Base-by-base conservation (phyloP, 2,329 filamentous ascomycete species). In the Colletotrichum coccodes region DNA sequence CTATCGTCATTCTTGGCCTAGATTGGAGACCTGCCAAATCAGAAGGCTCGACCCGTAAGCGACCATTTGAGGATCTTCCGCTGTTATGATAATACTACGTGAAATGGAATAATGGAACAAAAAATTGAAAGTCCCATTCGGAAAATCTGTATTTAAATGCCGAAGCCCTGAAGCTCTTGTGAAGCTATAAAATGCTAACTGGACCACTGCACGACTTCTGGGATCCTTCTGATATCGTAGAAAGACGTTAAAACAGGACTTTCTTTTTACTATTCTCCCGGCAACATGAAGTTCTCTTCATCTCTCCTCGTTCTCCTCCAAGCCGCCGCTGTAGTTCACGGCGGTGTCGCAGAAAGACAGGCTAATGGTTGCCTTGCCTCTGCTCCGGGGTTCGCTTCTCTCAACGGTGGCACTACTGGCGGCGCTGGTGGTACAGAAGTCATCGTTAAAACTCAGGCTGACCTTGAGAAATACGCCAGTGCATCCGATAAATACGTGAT, bases 341-440 rank as follows among this genome's bases (percentile, higher is more conserved):
- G 32, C 26, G 16, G 18, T 9, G 53, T 64, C 5, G 16, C 34
- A 6, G 46, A 54, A 26, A 59, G 60, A 32, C 60, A 59, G 4
- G 14, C 30, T 18, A 26, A 21, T 21, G 53, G 60, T 2, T 62
- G 64, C 32, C 46, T 57, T 6, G 54, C 68, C 3, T 58, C 76
- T 18, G 72, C 72, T 18, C 65, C 71, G 6, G 74, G 74, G 1
- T 75, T 75, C 30, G 73, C 74, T 4, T 75, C 73, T 4, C 64
- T 74, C 6, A 73, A 74, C 49, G 74, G 73, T 11, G 74, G 74
- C 5, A 75, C 73, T 2, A 74, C 72, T 1, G 74, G 73, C 16
- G 73, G 73, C 8, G 68, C 53, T 0, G 73, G 73, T 1, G 74
- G 74, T 0, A 67, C 72, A 8, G 59, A 70, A 3, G 73, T 75